Conservation (phyloP, 2,329 filamentous ascomycete genomes). For the Alternaria dauci region DNA sequence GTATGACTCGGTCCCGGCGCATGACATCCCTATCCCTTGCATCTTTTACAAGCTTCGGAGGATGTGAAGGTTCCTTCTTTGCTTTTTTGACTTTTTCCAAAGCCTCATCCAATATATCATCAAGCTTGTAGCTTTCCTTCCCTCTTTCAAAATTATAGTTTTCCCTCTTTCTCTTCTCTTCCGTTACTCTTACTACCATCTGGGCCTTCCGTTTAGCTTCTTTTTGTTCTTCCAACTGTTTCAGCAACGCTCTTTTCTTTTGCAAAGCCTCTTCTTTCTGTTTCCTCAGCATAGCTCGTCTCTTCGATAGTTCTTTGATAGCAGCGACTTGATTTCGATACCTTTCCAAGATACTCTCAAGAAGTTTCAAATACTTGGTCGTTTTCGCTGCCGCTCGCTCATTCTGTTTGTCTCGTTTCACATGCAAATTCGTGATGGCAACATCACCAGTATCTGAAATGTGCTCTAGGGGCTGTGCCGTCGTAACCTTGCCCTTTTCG, state of each 20-base stretch:
- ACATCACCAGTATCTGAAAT: not conserved
- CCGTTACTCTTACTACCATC: not conserved
- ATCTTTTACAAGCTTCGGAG: not conserved
- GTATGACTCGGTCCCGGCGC: not conserved
- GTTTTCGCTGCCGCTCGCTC: not conserved
- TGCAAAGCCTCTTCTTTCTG: not conserved
- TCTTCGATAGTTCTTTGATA: not conserved
- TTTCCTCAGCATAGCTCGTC: not conserved
- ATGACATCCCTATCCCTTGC: too few relatives aligned
- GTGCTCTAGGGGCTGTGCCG: not conserved
- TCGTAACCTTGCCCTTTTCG: not conserved
- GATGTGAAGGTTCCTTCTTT: not conserved
- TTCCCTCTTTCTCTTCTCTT: not conserved
- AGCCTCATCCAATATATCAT: constrained; percentile 11
- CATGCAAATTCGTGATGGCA: not conserved
- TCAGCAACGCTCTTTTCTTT: constrained; percentile 1
- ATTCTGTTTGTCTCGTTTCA: not conserved
- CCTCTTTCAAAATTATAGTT: not conserved
- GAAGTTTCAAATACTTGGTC: not conserved
- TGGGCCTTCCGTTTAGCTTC: not conserved
- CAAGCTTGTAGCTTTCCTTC: not conserved
- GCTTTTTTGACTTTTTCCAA: not conserved
- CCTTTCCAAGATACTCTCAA: not conserved
- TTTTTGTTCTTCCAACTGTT: constrained; percentile 2
- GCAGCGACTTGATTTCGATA: not conserved